Conservation (phyloP, 768 basidiomycete genomes). For the Arthromyces matolae region DNA sequence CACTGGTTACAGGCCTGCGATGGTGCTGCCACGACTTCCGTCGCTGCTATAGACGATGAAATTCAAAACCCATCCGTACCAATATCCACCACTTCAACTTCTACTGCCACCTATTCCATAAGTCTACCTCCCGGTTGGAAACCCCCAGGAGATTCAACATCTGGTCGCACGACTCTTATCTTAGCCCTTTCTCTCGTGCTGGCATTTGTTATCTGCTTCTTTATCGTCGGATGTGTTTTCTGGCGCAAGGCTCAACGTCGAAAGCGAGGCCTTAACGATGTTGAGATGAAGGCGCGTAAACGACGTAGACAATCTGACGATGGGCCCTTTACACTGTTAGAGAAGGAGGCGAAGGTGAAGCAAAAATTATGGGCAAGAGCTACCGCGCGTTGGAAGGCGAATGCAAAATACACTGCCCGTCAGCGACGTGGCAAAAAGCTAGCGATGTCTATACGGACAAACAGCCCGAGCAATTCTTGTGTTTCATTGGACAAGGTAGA, state of each 20-base stretch:
- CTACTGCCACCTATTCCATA: conserved; percentile 26
- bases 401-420: conserved; percentile 56
- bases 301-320: conserved; percentile 23
- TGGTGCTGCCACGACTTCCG: conserved; percentile 20
- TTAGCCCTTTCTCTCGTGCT: conserved; percentile 60
- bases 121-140: conserved; percentile 59
- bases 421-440: conserved; percentile 48
- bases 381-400: conserved; percentile 65
- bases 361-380: conserved; percentile 65
- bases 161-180: conserved; percentile 42
- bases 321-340: conserved; percentile 26
- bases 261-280: conserved; percentile 36
- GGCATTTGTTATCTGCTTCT: conserved; percentile 53
- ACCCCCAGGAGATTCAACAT: conserved; percentile 13
- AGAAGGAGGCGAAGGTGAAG: conserved; percentile 45
- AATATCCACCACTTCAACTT: conserved; percentile 14
- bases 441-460: conserved; percentile 19
- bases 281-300: conserved; percentile 45
- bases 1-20: conserved; percentile 19
- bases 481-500: conserved; percentile 10
- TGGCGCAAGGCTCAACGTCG: conserved; percentile 47
- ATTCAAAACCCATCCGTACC: conserved; percentile 23
- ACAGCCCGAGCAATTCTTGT: conserved; percentile 27
- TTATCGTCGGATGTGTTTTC: conserved; percentile 60
- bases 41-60: conserved; percentile 30